These are phyloP conservation scores for Fusarium bactridioides DNA, from an alignment of 2,329 filamentous ascomycete genomes.

Conservation along the genomic window DNA sequence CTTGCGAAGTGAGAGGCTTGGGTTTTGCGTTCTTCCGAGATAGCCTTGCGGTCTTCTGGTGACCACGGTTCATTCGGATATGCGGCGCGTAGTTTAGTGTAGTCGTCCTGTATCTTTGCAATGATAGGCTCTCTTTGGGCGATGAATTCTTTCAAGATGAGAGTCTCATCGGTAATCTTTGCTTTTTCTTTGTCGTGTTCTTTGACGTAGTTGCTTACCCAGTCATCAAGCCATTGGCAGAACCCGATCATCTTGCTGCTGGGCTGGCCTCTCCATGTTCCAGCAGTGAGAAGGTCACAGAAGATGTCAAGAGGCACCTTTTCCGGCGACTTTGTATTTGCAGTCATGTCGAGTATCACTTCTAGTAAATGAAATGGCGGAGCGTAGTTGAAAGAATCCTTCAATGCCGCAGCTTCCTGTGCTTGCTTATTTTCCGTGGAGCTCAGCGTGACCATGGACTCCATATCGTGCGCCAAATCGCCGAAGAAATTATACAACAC, in stretches of 20 bases:
- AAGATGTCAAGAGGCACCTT: neutral
- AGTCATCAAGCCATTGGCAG: neutral
- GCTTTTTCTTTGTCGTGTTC: neutral
- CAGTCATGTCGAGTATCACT: neutral
- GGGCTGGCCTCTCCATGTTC: rapidly evolving
- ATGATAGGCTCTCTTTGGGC: neutral
- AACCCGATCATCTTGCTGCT: neutral
- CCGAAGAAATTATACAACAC: neutral
- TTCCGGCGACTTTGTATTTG: rapidly evolving
- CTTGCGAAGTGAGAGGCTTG: neutral
- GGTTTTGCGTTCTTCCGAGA: neutral
- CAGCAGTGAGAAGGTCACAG: neutral
- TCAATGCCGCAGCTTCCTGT: neutral
- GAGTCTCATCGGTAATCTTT: neutral
- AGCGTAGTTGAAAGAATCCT: neutral
- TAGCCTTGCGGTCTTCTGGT: neutral
- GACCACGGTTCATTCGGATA: neutral
- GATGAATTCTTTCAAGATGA: neutral
- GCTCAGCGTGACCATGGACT: neutral
- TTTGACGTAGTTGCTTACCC: neutral
- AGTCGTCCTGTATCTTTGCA: neutral
- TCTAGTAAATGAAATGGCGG: neutral
- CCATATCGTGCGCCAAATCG: neutral
- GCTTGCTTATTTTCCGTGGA: neutral
- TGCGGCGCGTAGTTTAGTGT: neutral